Conservation (phyloP, 805 yeast genomes). For the Candida xiaguanensis region DNA sequence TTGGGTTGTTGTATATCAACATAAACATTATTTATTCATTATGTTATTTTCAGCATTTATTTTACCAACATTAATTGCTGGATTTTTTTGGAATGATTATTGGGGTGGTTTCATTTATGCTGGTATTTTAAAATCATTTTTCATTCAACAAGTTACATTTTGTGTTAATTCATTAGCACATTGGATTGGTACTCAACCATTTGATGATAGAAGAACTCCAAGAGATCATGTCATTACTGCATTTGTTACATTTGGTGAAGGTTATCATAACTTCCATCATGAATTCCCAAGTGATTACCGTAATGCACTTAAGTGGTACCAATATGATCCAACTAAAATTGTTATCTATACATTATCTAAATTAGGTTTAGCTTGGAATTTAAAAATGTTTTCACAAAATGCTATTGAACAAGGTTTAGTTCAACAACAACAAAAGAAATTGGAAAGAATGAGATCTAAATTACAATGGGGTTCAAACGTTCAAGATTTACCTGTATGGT, state of each 20-base stretch:
- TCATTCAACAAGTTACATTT: conserved; percentile 82
- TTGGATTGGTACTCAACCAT: conserved; percentile 83
- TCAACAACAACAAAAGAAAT: conserved; percentile 80
- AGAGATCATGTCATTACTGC: conserved; percentile 81
- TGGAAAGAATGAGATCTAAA: conserved; percentile 56
- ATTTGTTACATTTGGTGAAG: conserved; percentile 82
- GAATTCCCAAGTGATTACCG: conserved; percentile 88
- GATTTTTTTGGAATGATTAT: conserved; percentile 53
- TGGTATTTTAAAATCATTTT: conserved; percentile 64
- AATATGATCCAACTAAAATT: conserved; percentile 78
- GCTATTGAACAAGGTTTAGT: conserved; percentile 79
- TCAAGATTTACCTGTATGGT: conserved; percentile 70
- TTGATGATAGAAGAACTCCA: conserved; percentile 84
- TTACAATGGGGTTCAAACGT: conserved; percentile 76
- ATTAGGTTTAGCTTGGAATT: conserved; percentile 66
- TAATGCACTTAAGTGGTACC: conserved; percentile 84
- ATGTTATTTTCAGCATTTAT: conserved; percentile 60
- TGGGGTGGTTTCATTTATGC: conserved; percentile 78
- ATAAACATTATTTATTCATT: conserved; percentile 65
- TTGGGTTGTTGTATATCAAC: conserved; percentile 78
- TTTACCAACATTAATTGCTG: conserved; percentile 60
- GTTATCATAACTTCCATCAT: conserved; percentile 87
- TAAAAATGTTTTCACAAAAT: conserved; percentile 73
- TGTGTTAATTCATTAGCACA: conserved; percentile 85
- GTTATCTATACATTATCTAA: conserved; percentile 56